Evolutionary conservation across 345 rosid species (phyloP), one percentile per base, ranked within the genome.

Genomic region (Euphorbia lathyris): DNA sequence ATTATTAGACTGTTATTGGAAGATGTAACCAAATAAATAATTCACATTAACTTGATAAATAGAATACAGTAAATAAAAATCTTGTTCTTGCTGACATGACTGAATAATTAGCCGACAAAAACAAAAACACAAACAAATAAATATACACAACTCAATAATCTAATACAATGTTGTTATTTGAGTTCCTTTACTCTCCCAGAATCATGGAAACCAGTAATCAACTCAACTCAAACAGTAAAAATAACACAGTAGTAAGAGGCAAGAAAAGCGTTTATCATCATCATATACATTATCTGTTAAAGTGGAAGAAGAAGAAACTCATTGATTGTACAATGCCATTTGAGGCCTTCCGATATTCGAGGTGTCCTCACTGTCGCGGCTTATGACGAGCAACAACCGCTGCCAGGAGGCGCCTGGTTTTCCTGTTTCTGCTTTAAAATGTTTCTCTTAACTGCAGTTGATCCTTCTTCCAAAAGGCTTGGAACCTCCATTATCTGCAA

Each of bases 391-490:
- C 97, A 95, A 72, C 97, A 90, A 3, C 88, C 81, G 0, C 72
- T 52, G 0, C 58, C 77, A 29, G 80, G 78, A 55, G 82, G 19
- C 7, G 60, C 52, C 43, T 79, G 87, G 62, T 80, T 56, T 71
- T 90, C 91, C 22, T 87, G 83, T 76, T 87, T 88, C 75, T 79
- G 96, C 82, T 86, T 89, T 69, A 86, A 72, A 71, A 81, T 85
- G 84, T 85, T 92, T 67, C 90, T 84, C 90, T 95, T 92, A 45
- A 70, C 85, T 12, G 70, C 85, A 29, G 79, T 86, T 12, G 96
- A 92, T 71, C 97, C 97, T 87, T 92, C 94, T 84, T 89, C 89
- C 83, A 92, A 61, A 69, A 95, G 99, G 81, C 94, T 86, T 26
- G 99, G 99, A 76, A 84, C 75, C 75, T 92, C 94, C 99, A 88